Conservation (phyloP, 345 rosid genomes). For the Aquilaria sinensis region DNA sequence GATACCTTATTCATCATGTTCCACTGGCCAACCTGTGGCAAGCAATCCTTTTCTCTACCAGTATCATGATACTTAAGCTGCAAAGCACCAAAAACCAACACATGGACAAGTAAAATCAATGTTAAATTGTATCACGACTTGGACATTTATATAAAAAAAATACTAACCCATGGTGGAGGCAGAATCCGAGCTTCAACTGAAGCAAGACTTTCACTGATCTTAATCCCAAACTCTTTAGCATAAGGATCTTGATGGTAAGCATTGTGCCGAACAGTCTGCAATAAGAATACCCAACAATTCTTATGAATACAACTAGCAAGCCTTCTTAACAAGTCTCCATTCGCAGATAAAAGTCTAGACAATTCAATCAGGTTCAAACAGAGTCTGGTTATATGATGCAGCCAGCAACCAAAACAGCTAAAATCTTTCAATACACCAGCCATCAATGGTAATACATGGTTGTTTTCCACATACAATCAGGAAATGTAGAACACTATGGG, state of each 20-base stretch:
- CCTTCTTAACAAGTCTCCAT: too few relatives aligned
- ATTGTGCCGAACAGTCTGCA: constrained; percentile 76
- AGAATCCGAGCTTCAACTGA: constrained; percentile 96
- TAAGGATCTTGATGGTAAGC: constrained; percentile 68
- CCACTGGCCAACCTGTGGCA: constrained; percentile 98
- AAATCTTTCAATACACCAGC: too few relatives aligned
- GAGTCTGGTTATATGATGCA: too few relatives aligned
- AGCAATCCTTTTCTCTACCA: constrained; percentile 77
- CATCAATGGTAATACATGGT: too few relatives aligned
- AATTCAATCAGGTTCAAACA: too few relatives aligned
- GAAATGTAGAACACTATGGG: too few relatives aligned
- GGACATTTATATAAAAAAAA: background rate
- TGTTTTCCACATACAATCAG: too few relatives aligned
- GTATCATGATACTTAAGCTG: constrained; percentile 97
- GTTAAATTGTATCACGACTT: background rate
- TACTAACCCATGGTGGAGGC: constrained; percentile 84
- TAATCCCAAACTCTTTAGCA: constrained; percentile 95
- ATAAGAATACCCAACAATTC: background rate
- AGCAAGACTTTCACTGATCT: constrained; percentile 79
- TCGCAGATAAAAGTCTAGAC: too few relatives aligned
- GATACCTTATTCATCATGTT: constrained; percentile 98
- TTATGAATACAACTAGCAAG: too few relatives aligned
- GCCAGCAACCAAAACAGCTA: too few relatives aligned
- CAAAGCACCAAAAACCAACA: constrained; percentile 1
- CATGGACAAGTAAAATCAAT: background rate